Percentiles rank a stretch among this genome's conserved stretches.
Conservation (phyloP, 805 yeast genomes). For the Wickerhamomyces subpelliculosus region DNA sequence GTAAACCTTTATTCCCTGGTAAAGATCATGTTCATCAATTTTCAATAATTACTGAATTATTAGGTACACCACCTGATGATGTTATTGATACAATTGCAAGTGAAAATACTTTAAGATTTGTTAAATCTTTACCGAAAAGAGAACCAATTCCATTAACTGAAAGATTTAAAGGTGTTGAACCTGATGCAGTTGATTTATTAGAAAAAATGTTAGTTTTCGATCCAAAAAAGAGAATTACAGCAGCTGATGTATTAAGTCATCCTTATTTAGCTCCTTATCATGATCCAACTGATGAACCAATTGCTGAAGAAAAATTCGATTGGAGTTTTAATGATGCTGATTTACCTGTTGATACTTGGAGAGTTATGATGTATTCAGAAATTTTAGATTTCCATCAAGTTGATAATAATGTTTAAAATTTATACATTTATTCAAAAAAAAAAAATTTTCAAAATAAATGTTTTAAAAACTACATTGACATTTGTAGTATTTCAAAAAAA, state of each 20-base stretch:
- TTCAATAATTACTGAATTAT: constrained; percentile 88
- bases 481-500: too few relatives aligned
- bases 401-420: constrained; percentile 12
- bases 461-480: too few relatives aligned
- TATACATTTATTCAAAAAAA: not conserved
- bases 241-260: constrained; percentile 83
- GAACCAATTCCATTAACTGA: constrained; percentile 86
- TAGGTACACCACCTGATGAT: constrained; percentile 95
- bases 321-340: constrained; percentile 99
- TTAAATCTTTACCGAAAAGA: constrained; percentile 85
- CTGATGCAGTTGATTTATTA: constrained; percentile 81
- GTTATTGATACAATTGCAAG: constrained; percentile 95
- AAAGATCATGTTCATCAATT: constrained; percentile 98
- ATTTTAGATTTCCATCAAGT: constrained; percentile 93
- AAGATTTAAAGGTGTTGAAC: constrained; percentile 72
- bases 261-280: constrained; percentile 93
- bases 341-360: constrained; percentile 96
- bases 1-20: constrained; percentile 95
- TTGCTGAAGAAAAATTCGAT: constrained; percentile 85
- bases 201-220: constrained; percentile 91
- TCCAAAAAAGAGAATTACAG: constrained; percentile 89
- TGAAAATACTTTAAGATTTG: constrained; percentile 90
- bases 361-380: constrained; percentile 98
- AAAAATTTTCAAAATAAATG: not conserved
- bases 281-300: constrained; percentile 96